Conservation (phyloP, 345 rosid genomes). For the Gossypium ekmanianum region DNA sequence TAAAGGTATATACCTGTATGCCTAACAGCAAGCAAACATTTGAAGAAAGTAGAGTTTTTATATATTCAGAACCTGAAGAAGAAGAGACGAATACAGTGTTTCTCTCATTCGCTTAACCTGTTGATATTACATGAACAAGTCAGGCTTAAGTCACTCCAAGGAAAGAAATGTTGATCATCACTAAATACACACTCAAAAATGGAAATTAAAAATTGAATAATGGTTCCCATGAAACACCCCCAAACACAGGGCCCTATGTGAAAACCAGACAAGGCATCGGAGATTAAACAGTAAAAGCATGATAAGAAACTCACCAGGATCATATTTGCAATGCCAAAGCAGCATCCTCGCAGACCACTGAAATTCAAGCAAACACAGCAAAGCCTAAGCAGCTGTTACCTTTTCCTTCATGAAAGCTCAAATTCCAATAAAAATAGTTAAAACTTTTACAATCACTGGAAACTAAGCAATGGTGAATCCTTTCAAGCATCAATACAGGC, state of each 20-base stretch:
- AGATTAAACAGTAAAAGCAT: neutral
- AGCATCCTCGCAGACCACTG: slow-evolving; percentile 96
- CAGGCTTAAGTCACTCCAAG: slow-evolving; percentile 18
- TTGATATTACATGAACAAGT: slow-evolving; percentile 16
- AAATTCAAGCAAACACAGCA: slow-evolving; percentile 32
- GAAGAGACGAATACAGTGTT: slow-evolving; percentile 81
- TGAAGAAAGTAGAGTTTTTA: slow-evolving; percentile 7
- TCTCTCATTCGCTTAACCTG: slow-evolving; percentile 98
- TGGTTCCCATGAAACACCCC: neutral
- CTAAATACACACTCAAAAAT: neutral
- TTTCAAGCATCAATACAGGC: neutral
- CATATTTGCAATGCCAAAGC: slow-evolving; percentile 93
- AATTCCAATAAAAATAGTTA: slow-evolving; percentile 4
- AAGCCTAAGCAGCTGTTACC: slow-evolving; percentile 26
- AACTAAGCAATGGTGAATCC: slow-evolving; percentile 7
- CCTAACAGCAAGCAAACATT: slow-evolving; percentile 4
- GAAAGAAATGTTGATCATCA: slow-evolving; percentile 4
- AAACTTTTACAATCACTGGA: slow-evolving; percentile 2
- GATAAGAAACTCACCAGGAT: slow-evolving; percentile 72
- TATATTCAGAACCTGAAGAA: slow-evolving; percentile 60
- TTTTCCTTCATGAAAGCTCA: slow-evolving; percentile 19
- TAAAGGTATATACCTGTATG: slow-evolving; percentile 18
- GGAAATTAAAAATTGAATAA: neutral
- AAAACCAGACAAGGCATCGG: neutral
- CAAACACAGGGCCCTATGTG: neutral